Evolutionary conservation across 306 rosid species (phyloP), one percentile per base, ranked within the genome.

Genomic region (Rosa chinensis): DNA sequence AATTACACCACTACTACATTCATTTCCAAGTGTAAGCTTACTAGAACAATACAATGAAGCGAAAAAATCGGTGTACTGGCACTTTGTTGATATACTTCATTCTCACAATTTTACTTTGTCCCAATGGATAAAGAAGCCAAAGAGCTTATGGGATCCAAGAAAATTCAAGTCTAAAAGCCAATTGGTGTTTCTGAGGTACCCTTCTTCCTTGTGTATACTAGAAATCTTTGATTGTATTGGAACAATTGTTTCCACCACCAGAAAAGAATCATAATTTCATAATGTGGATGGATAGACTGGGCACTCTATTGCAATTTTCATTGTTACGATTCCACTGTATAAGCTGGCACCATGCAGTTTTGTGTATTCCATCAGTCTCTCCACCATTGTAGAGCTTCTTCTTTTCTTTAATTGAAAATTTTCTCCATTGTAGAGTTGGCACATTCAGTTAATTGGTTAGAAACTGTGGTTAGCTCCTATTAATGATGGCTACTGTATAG

Each of bases 21-120:
- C 82, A 89, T 92, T 80, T 92, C 97, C 5, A 89, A 92, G 72
- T 92, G 96, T 80, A 92, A 89, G 91, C 97, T 92, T 75, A 89
- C 96, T 42, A 87, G 89, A 53, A 90, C 96, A 47, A 88, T 92
- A 82, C 97, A 85, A 84, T 92, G 89, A 89, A 82, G 50, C 21
- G 16, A 17, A 68, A 12, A 79, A 55, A 44, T 63, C 8, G 48
- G 72, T 67, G 72, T 14, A 10, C 10, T 9, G 76, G 59, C 45
- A 32, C 78, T 75, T 86, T 87, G 87, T 81, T 83, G 78, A 79
- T 82, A 82, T 52, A 53, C 79, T 74, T 40, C 64, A 5, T 72
- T 61, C 52, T 50, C 69, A 40, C 71, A 43, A 67, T 32, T 64
- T 53, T 68, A 75, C 52, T 28, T 50, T 35, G 77, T 43, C 70